Percentiles rank a stretch among this genome's conserved stretches.
Conservation (phyloP, 2,329 filamentous ascomycete genomes). For the Clarireedia paspali region DNA sequence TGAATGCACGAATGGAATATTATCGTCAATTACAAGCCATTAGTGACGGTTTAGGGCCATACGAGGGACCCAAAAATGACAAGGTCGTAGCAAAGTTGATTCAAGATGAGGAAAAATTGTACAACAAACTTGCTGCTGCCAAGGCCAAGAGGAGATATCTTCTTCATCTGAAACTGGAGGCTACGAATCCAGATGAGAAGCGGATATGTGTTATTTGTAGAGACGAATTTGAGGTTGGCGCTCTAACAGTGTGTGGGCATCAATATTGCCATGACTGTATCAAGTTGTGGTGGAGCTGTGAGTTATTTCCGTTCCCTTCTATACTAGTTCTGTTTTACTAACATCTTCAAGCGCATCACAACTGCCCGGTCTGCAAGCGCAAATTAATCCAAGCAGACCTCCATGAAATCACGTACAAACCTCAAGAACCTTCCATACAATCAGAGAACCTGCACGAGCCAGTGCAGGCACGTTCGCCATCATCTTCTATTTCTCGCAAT, state of each 20-base stretch:
- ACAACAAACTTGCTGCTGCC: conserved; percentile 50
- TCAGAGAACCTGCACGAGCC: conserved; percentile 40
- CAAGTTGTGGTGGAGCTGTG: conserved; percentile 56
- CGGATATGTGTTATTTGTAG: conserved; percentile 84
- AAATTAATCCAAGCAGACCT: conserved; percentile 59
- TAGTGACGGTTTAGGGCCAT: conserved; percentile 78
- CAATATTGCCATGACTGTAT: conserved; percentile 89
- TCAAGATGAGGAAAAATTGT: conserved; percentile 50
- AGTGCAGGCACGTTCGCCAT: conserved; percentile 20
- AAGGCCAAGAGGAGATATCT: conserved; percentile 73
- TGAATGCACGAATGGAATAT: conserved; percentile 83
- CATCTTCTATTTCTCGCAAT: conserved; percentile 20
- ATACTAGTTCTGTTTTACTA: not conserved
- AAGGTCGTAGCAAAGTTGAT: conserved; percentile 37
- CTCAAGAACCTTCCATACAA: conserved; percentile 62
- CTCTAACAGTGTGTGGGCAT: conserved; percentile 82
- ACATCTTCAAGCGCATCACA: conserved; percentile 6
- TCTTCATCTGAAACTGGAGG: conserved; percentile 29
- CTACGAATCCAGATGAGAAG: conserved; percentile 51
- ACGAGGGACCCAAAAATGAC: conserved; percentile 44
- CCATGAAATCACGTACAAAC: conserved; percentile 79
- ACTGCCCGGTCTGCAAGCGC: conserved; percentile 61
- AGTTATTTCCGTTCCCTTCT: not conserved
- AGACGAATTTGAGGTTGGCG: conserved; percentile 65
- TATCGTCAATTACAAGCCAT: conserved; percentile 85